Evolutionary conservation across 345 rosid species (phyloP).

Genomic region (Pelargonium nanum): DNA sequence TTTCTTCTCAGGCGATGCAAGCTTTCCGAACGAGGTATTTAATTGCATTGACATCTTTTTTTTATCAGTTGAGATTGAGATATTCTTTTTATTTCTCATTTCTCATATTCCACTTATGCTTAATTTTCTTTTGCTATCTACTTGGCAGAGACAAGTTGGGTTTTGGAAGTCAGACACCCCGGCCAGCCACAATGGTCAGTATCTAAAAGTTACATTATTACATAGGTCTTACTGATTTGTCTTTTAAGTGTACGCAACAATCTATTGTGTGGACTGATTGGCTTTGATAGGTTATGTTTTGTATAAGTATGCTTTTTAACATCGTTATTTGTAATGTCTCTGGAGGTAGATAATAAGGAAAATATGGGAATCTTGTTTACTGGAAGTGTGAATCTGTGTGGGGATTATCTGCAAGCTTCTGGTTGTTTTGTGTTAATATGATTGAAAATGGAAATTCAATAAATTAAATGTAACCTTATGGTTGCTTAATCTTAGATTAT

Average conservation of each 20-base stretch:
- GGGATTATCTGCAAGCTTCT: neutral
- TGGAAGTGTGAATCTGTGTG: neutral
- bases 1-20: constrained; percentile 13
- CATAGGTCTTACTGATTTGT: neutral
- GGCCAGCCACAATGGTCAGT: constrained; percentile 34
- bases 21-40: neutral
- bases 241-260: neutral
- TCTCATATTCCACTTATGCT: neutral
- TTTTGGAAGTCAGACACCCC: constrained; percentile 32
- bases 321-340: too few relatives aligned
- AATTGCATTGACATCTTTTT: neutral
- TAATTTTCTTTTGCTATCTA: constrained; percentile 11
- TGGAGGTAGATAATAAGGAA: too few relatives aligned
- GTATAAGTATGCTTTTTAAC: too few relatives aligned
- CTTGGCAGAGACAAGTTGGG: constrained; percentile 34
- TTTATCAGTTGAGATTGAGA: neutral
- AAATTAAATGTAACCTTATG: too few relatives aligned
- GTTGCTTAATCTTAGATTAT: too few relatives aligned
- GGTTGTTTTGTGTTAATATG: too few relatives aligned
- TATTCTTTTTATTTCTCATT: neutral
- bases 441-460: too few relatives aligned
- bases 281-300: too few relatives aligned
- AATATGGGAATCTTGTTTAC: too few relatives aligned
- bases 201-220: neutral
- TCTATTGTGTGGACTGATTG: too few relatives aligned